A percentile compares a stretch with the other conserved stretches of the same genome.
Evolutionary conservation across 495 filamentous ascomycete genomes (phyloP).

Genomic region (Trichoderma reesei): DNA sequence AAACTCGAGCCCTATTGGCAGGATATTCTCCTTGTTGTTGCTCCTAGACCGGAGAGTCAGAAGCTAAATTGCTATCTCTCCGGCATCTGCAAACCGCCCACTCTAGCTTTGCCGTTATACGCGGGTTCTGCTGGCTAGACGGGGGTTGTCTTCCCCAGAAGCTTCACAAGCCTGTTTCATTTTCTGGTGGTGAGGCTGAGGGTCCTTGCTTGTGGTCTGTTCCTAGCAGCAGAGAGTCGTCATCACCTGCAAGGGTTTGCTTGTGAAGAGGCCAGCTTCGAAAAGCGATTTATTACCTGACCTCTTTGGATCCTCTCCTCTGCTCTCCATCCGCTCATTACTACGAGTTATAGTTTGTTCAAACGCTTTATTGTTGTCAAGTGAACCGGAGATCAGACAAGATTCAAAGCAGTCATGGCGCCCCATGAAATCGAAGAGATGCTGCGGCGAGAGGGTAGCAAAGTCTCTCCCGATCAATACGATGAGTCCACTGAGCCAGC

Average conservation of each 20-base stretch:
- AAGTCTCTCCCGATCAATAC: constrained; percentile 9
- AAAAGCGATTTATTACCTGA: neutral
- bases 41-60: neutral
- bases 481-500: neutral
- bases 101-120: neutral
- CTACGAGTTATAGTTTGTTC: too few species aligned
- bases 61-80: constrained; percentile 1
- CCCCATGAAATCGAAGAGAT: constrained; percentile 5
- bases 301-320: neutral
- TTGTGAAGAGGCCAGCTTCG: neutral
- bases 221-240: neutral
- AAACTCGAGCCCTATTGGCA: neutral
- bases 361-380: neutral
- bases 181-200: neutral
- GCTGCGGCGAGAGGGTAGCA: constrained; percentile 3
- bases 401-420: neutral
- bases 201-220: neutral
- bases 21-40: neutral
- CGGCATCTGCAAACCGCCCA: neutral
- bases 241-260: neutral
- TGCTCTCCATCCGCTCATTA: neutral
- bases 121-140: neutral
- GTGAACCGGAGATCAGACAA: neutral
- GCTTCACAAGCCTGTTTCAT: neutral
- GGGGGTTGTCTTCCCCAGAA: neutral